Base-by-base conservation (phyloP, 2,329 filamentous ascomycete genomes). In the Davidsoniella eucalypti region DNA sequence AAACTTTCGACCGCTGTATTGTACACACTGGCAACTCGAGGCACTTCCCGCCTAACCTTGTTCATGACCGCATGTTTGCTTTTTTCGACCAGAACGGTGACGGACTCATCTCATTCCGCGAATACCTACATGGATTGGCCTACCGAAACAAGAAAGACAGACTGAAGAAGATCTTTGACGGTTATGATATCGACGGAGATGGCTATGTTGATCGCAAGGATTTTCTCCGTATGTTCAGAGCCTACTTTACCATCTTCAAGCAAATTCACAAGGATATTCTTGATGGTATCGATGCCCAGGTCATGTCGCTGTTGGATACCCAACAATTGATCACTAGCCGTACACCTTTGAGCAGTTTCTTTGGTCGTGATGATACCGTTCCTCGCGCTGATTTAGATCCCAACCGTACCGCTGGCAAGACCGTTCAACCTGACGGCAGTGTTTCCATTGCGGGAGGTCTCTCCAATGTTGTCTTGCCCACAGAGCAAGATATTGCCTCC, bases 81-180 rank as follows among this genome's bases (percentile, higher is more conserved):
- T 95, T 95, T 63, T 98, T 95, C 63, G 92, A 98, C 64, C 84
- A 81, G 29, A 90, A 96, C 62, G 75, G 78, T 40, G 87, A 98
- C 61, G 84, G 84, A 18, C 69, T 94, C 6, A 95, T 98, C 58
- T 84, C 85, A 6, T 96, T 98, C 57, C 75, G 86, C 45, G 92
- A 98, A 61, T 98, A 95, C 60, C 67, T 96, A 21, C 78, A 82
- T 52, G 92, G 87, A 1, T 70, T 95, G 44, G 81, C 87, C 4
- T 82, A 79, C 57, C 68, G 77, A 25, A 80, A 78, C 57, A 69
- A 75, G 52, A 78, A 82, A 57, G 78, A 85, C 57, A 80, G 84
- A 55, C 70, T 90, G 40, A 70, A 67, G 52, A 77, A 81, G 53
- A 82, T 92, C 2, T 93, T 96, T 60, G 76, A 85, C 51, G 88